Evolutionary conservation across 2,329 filamentous ascomycete species (phyloP).

Genomic region (Colletotrichum sp.): DNA sequence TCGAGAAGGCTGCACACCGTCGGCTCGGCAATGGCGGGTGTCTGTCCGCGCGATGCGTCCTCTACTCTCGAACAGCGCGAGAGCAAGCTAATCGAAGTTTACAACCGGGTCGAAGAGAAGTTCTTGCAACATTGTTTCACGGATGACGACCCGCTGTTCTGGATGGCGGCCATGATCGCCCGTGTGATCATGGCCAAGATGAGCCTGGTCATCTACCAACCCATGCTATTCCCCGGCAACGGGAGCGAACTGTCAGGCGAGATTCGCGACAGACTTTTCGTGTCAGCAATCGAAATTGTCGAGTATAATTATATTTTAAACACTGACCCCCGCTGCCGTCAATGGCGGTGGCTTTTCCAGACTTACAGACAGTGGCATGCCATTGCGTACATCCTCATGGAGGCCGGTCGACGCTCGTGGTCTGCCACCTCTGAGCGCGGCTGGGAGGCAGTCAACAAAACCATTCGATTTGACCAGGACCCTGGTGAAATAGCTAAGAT

Average conservation of each 20-base stretch:
- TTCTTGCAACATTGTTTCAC: constrained; percentile 53
- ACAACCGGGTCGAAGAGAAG: constrained; percentile 57
- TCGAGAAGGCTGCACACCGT: constrained; percentile 38
- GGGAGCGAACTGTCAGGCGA: constrained; percentile 63
- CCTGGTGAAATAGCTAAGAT: constrained; percentile 49
- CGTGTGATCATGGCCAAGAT: constrained; percentile 79
- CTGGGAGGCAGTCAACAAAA: constrained; percentile 49
- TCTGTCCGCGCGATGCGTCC: constrained; percentile 31
- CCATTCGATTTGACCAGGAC: constrained; percentile 38
- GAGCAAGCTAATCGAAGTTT: constrained; percentile 55
- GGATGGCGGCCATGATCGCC: constrained; percentile 71
- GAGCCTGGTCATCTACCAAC: constrained; percentile 79
- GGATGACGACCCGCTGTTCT: constrained; percentile 61
- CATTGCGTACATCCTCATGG: constrained; percentile 53
- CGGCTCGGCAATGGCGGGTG: constrained; percentile 35
- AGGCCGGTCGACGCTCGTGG: constrained; percentile 52
- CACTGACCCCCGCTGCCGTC: constrained; percentile 54
- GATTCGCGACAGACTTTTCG: constrained; percentile 71
- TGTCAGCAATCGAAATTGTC: constrained; percentile 75
- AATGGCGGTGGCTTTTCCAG: constrained; percentile 55
- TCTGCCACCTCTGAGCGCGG: constrained; percentile 54
- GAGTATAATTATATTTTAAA: constrained; percentile 72
- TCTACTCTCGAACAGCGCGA: constrained; percentile 40
- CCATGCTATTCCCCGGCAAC: constrained; percentile 66
- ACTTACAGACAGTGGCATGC: constrained; percentile 59